Conservation (phyloP, 306 rosid genomes). For the Luffa acutangula region DNA sequence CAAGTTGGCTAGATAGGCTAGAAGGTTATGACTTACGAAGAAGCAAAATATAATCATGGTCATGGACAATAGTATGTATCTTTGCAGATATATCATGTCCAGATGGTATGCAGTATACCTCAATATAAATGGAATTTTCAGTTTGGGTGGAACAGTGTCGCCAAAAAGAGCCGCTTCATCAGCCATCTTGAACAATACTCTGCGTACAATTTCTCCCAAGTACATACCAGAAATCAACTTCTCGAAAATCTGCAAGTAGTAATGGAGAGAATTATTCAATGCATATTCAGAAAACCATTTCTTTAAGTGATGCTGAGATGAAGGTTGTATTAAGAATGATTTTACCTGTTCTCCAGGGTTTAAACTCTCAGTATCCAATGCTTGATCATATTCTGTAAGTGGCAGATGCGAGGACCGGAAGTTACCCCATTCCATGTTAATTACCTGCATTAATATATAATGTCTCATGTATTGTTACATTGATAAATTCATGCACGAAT, state of each 20-base stretch:
- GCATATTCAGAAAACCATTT: background rate
- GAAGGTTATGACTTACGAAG: too few relatives aligned
- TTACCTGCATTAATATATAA: constrained; percentile 37
- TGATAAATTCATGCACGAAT: background rate
- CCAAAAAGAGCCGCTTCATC: constrained; percentile 83
- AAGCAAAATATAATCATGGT: background rate
- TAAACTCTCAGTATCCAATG: constrained; percentile 62
- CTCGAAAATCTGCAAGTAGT: constrained; percentile 60
- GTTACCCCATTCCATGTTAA: constrained; percentile 99
- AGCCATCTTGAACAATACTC: constrained; percentile 64
- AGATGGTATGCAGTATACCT: constrained; percentile 38
- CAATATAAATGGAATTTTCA: constrained; percentile 57
- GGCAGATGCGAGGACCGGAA: constrained; percentile 79
- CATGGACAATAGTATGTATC: background rate
- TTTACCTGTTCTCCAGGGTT: constrained; percentile 97
- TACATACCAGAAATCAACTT: constrained; percentile 96
- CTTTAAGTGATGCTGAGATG: background rate
- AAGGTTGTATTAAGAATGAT: background rate
- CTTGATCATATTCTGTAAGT: constrained; percentile 63
- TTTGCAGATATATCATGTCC: background rate
- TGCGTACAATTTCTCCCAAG: constrained; percentile 87
- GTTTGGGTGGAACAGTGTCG: constrained; percentile 67
- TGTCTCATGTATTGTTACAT: background rate
- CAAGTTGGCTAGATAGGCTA: too few relatives aligned
- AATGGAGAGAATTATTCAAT: constrained; percentile 10